These are phyloP conservation scores for Cryptococcus deneoformans DNA, from an alignment of 1,284 basidiomycete species.

Conservation along the genomic window DNA sequence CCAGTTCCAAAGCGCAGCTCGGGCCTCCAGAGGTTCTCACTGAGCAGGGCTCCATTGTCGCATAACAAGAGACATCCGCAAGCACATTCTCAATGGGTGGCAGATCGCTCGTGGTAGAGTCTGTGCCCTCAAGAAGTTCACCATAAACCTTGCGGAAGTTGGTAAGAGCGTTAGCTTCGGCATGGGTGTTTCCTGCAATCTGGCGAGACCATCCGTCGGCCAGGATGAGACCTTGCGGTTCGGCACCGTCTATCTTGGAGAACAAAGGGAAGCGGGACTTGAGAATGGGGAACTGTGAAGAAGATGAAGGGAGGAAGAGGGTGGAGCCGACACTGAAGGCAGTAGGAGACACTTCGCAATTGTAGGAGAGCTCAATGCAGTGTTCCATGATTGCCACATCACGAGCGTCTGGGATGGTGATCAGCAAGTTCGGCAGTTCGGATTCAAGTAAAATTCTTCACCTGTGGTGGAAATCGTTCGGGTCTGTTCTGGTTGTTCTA, in stretches of 20 bases:
- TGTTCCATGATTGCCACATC: conserved; percentile 43
- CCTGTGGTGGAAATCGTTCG: neutral
- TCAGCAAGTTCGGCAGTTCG: neutral
- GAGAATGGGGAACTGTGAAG: conserved; percentile 42
- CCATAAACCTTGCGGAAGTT: conserved; percentile 59
- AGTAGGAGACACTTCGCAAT: conserved; percentile 54
- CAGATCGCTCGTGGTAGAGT: conserved; percentile 37
- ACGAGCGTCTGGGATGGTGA: conserved; percentile 27
- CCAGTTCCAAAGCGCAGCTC: conserved; percentile 83
- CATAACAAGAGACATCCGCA: conserved; percentile 61
- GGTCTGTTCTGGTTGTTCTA: neutral
- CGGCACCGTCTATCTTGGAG: conserved; percentile 3
- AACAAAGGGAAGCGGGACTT: conserved; percentile 29
- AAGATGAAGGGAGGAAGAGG: conserved; percentile 57
- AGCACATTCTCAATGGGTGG: conserved; percentile 56
- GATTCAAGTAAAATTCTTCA: neutral
- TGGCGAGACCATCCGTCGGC: conserved; percentile 89
- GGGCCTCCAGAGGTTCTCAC: conserved; percentile 80
- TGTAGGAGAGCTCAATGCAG: conserved; percentile 44
- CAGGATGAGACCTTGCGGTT: conserved; percentile 53
- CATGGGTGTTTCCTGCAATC: conserved; percentile 92
- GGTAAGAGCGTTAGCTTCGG: conserved; percentile 88
- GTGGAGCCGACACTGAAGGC: conserved; percentile 97
- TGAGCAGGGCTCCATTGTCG: conserved; percentile 97
- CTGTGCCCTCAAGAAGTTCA: conserved; percentile 29